Evolutionary conservation across 2,329 filamentous ascomycete species (phyloP), one percentile per base, ranked within the genome.

Genomic region (Escovopsis sp.): DNA sequence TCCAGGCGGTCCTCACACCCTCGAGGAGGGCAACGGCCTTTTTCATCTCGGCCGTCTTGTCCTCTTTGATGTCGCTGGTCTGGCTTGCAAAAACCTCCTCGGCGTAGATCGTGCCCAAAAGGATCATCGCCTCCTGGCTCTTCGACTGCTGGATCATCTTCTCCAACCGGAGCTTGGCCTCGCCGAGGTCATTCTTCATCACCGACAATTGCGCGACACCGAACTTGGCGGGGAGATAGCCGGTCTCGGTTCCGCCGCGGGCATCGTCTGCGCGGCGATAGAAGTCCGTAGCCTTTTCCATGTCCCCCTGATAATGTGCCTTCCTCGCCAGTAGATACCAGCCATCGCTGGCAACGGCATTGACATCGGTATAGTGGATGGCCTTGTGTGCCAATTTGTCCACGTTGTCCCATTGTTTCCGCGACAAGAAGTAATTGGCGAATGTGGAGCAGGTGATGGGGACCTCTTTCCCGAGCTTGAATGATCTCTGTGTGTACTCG

Each of bases 311-410:
- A 51, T 86, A 85, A 57, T 98, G 91, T 49, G 89, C 85, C 59
- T 94, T 95, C 47, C 88, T 75, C 26, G 87, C 91, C 35, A 96
- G 75, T 8, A 96, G 66, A 62, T 95, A 98, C 88, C 89, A 96
- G 33, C 91, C 93, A 58, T 98, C 93, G 63, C 89, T 94, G 23
- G 89, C 89, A 59, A 96, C 86, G 4, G 88, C 85, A 59, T 94
- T 94, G 52, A 96, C 85, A 57, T 98, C 91, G 3, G 91, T 96
- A 54, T 85, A 82, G 55, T 95, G 86, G 48, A 98, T 95, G 6
- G 91, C 88, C 59, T 91, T 91, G 58, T 88, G 83, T 7, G 89
- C 85, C 15, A 98, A 71, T 18, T 80, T 79, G 51, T 96, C 87
- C 9, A 91, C 87, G 46, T 86, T 87, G 23, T 76, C 65, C 61